Evolutionary conservation across 768 basidiomycete genomes (phyloP), one percentile per base, ranked within the genome.

Genomic region (Amanita molliuscula): DNA sequence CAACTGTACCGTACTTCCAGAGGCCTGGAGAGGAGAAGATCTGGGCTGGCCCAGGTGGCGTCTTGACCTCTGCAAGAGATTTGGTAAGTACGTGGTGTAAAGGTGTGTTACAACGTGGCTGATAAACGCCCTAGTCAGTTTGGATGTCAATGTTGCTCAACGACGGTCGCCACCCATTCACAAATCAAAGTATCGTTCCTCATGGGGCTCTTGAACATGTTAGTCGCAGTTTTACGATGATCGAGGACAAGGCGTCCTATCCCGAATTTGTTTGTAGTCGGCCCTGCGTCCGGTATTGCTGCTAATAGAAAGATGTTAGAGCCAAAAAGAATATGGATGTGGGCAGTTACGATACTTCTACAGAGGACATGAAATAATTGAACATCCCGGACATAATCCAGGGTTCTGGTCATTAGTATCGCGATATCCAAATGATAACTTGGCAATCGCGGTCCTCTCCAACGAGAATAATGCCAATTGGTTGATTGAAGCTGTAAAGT

Each of bases 1-100:
- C n/a, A n/a, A n/a, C n/a, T 6, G 60, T 71, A 3, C 73, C 71
- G 0, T 72, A 70, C 50, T 70, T 69, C 43, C 59, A 59, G 23
- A 60, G 68, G 5, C 67, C 68, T 0, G 71, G 71, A 2, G 63
- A 71, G 45, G 72, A 70, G 55, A 51, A 33, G 6, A 61, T 65
- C 1, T 70, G 68, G 67, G 68, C 71, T 2, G 72, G 71, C 3
- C 68, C 72, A 0, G 72, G 67, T 3, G 72, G 72, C 6, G 57
- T 73, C 2, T 48, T 73, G 1, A 63, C 62, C 1, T 70, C 69
- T 6, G 66, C 70, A 0, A 57, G 67, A 18, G 72, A 75, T 54
- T 54, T 75, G 61, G 72, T 70, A 49, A 6, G 61, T 52, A 28
- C 26, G 63, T 13, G 72, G 65, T 31, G 11, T 11, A 31, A 5